These are phyloP conservation scores for Aphanomyces cochlioides DNA, from an alignment of 352 stramenopile genomes.

Conservation along the genomic window DNA sequence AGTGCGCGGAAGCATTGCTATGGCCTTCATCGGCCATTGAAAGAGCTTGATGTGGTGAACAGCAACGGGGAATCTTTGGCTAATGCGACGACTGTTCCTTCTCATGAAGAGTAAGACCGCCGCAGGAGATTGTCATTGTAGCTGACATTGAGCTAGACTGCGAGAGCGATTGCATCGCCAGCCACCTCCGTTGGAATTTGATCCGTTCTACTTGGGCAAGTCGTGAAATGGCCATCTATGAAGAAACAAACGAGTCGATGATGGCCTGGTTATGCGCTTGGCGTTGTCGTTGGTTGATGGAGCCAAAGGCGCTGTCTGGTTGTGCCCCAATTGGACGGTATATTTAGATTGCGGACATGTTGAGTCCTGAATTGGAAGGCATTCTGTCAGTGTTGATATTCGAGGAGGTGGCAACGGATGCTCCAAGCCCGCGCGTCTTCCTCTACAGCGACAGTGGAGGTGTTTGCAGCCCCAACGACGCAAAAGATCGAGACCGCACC, in stretches of 20 bases:
- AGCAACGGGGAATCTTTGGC: slow-evolving; percentile 38
- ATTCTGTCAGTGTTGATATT: neutral
- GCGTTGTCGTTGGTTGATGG: too few relatives aligned
- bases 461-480: too few relatives aligned
- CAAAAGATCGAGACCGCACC: too few relatives aligned
- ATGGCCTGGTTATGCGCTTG: too few relatives aligned
- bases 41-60: slow-evolving; percentile 60
- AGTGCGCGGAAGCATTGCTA: slow-evolving; percentile 52
- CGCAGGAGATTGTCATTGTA: slow-evolving; percentile 36
- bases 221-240: neutral
- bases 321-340: neutral
- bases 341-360: neutral
- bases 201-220: slow-evolving; percentile 42
- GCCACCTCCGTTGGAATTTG: slow-evolving; percentile 37
- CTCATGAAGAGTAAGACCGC: slow-evolving; percentile 1
- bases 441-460: neutral
- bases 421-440: neutral
- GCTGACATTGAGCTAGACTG: slow-evolving; percentile 38
- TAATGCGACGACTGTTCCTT: neutral
- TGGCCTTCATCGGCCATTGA: slow-evolving; percentile 57
- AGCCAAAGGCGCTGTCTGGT: neutral
- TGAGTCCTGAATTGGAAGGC: neutral
- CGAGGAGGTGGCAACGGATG: too few relatives aligned
- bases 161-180: slow-evolving; percentile 23
- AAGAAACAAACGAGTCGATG: too few relatives aligned